Conservation (phyloP, 2,329 filamentous ascomycete genomes). For the Trichoderma semiorbis region DNA sequence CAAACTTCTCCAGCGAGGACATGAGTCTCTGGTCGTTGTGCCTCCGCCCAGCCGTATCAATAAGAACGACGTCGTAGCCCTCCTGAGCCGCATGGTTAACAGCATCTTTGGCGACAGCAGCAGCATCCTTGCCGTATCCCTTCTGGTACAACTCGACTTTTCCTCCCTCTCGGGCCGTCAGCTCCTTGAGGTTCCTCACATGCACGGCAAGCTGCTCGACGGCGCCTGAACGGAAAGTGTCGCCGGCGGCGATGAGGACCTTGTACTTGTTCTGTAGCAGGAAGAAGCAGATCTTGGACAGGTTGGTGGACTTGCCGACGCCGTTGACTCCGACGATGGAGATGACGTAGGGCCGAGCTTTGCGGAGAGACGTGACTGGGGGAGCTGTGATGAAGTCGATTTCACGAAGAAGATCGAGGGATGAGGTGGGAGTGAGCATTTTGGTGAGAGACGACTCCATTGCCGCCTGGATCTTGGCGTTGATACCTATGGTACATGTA, state of each 20-base stretch:
- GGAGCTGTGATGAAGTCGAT: constrained; percentile 76
- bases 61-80: constrained; percentile 87
- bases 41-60: constrained; percentile 90
- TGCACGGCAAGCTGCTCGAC: constrained; percentile 97
- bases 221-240: constrained; percentile 95
- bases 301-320: constrained; percentile 95
- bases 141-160: constrained; percentile 91
- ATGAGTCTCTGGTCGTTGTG: constrained; percentile 96
- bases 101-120: constrained; percentile 90
- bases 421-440: constrained; percentile 93
- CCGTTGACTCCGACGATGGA: constrained; percentile 98
- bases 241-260: constrained; percentile 88
- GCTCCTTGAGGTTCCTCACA: constrained; percentile 86
- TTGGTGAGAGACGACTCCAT: constrained; percentile 92
- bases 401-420: constrained; percentile 88
- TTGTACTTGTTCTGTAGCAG: constrained; percentile 95
- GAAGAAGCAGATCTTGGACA: constrained; percentile 98
- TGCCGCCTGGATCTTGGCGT: constrained; percentile 75
- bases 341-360: constrained; percentile 85
- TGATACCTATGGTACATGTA: constrained; percentile 53
- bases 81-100: constrained; percentile 74
- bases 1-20: constrained; percentile 96
- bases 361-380: constrained; percentile 58
- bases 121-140: constrained; percentile 96
- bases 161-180: constrained; percentile 78